These are phyloP conservation scores for Thelonectria blattea DNA, from an alignment of 2,329 filamentous ascomycete species.

Conservation along the genomic window DNA sequence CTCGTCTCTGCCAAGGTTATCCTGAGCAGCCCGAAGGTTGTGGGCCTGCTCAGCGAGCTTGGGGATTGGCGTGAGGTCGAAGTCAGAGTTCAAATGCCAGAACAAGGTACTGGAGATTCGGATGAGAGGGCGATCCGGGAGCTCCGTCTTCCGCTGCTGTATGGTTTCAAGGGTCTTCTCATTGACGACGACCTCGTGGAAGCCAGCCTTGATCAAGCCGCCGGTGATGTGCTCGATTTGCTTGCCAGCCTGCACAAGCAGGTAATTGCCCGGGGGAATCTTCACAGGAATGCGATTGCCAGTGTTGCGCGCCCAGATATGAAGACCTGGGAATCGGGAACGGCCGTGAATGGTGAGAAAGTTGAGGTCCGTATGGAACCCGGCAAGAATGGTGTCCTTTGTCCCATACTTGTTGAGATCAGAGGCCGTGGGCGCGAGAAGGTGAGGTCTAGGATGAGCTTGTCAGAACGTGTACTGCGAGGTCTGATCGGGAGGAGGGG, in stretches of 20 bases:
- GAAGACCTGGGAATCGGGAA: constrained; percentile 65
- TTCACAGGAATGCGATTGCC: constrained; percentile 63
- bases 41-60: constrained; percentile 52
- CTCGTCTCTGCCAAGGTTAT: constrained; percentile 58
- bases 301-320: constrained; percentile 70
- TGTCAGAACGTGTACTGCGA: not conserved
- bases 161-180: constrained; percentile 57
- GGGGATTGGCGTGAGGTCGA: constrained; percentile 59
- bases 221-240: constrained; percentile 68
- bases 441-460: constrained; percentile 54
- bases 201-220: constrained; percentile 66
- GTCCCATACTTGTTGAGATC: constrained; percentile 60
- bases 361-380: constrained; percentile 70
- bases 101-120: constrained; percentile 67
- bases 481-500: not conserved
- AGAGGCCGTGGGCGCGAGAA: constrained; percentile 66
- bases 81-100: constrained; percentile 65
- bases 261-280: constrained; percentile 63
- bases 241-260: constrained; percentile 68
- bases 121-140: constrained; percentile 57
- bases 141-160: constrained; percentile 47
- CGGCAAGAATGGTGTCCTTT: constrained; percentile 64
- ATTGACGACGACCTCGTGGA: constrained; percentile 67
- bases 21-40: constrained; percentile 53
- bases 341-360: constrained; percentile 70